Evolutionary conservation across 1,284 basidiomycete species (phyloP).

Genomic region (Ceratobasidium sp.): DNA sequence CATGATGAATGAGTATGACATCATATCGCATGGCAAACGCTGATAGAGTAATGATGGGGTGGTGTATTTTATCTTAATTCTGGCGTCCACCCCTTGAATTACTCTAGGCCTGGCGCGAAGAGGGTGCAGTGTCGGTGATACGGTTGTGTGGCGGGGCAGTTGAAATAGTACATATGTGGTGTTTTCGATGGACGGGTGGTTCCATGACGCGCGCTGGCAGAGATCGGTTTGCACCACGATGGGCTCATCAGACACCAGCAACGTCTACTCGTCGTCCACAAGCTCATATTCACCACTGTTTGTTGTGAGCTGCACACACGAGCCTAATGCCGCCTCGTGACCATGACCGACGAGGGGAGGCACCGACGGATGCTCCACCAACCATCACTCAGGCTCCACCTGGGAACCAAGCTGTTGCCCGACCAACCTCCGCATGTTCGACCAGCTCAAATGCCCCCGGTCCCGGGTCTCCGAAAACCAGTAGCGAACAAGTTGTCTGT

Average conservation of each 20-base stretch:
- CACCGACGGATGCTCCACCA: constrained; percentile 18
- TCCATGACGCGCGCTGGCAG: constrained; percentile 31
- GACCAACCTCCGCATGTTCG: background rate
- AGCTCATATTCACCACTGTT: background rate
- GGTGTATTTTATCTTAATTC: background rate
- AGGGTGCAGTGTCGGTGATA: background rate
- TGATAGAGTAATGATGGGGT: too few relatives aligned
- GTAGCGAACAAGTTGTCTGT: background rate
- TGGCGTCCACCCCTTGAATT: background rate
- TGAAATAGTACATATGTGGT: background rate
- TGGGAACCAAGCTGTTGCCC: background rate
- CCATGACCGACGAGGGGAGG: constrained; percentile 1
- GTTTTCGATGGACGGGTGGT: constrained; percentile 27
- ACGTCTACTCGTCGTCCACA: constrained; percentile 11
- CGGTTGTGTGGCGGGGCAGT: constrained; percentile 6
- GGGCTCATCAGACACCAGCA: constrained; percentile 28
- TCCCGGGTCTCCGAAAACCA: constrained; percentile 2
- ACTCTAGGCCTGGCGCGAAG: background rate
- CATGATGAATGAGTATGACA: background rate
- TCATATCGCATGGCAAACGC: constrained; percentile 23
- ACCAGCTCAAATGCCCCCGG: background rate
- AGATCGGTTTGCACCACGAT: constrained; percentile 36
- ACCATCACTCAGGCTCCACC: constrained; percentile 2
- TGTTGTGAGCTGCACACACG: background rate
- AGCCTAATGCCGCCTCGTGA: constrained; percentile 7